Percentiles rank a stretch among this genome's conserved stretches.
Conservation (phyloP, 2,329 filamentous ascomycete genomes). For the Fusarium verticillioides region DNA sequence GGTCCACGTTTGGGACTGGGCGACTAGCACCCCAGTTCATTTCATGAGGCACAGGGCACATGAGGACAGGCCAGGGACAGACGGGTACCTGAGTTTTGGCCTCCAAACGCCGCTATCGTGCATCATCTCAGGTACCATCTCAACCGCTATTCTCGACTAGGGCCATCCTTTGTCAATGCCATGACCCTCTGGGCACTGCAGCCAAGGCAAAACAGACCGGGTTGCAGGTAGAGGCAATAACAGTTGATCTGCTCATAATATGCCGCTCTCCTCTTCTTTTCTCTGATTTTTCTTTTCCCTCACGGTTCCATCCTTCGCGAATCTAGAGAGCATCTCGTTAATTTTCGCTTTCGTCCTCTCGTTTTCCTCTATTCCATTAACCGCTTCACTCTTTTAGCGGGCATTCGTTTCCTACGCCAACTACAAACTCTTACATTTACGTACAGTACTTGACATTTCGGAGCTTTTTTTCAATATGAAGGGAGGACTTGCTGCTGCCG, state of each 20-base stretch:
- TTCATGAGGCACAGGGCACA: constrained; percentile 29
- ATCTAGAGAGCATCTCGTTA: constrained; percentile 59
- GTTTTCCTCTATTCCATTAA: constrained; percentile 59
- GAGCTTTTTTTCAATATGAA: constrained; percentile 72
- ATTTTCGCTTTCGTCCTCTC: constrained; percentile 62
- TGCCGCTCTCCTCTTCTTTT: constrained; percentile 45
- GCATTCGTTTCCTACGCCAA: constrained; percentile 69
- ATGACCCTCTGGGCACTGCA: constrained; percentile 34
- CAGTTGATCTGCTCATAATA: constrained; percentile 49
- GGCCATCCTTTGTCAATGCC: constrained; percentile 31
- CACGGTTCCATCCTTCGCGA: constrained; percentile 61
- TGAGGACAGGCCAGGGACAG: constrained; percentile 3
- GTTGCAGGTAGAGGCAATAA: constrained; percentile 48
- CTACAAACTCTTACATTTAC: constrained; percentile 33
- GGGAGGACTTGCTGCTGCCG: constrained; percentile 73
- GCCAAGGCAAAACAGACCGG: constrained; percentile 33
- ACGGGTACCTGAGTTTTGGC: constrained; percentile 38
- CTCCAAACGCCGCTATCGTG: constrained; percentile 13
- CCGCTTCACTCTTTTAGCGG: constrained; percentile 93
- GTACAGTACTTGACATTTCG: constrained; percentile 25
- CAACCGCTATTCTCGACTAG: constrained; percentile 34
- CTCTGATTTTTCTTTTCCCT: constrained; percentile 49
- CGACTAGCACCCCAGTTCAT: constrained; percentile 32
- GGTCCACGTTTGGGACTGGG: constrained; percentile 37
- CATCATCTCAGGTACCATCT: constrained; percentile 36